Evolutionary conservation across 495 filamentous ascomycete genomes (phyloP).

Genomic region (Penicillium parvum): DNA sequence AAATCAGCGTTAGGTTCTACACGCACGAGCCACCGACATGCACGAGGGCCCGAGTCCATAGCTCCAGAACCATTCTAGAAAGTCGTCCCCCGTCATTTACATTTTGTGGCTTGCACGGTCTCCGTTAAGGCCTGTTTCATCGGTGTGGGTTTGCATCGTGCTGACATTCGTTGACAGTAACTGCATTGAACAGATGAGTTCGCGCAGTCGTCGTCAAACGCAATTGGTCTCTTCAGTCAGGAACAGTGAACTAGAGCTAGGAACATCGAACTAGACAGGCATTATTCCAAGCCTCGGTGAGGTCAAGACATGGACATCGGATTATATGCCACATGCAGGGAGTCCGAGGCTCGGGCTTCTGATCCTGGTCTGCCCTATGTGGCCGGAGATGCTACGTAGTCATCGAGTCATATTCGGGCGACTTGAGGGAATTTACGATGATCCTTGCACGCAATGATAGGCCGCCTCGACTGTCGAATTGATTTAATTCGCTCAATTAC

Average conservation of each 20-base stretch:
- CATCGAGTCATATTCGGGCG: slow-evolving; percentile 1
- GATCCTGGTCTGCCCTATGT: slow-evolving; percentile 2
- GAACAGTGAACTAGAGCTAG: neutral
- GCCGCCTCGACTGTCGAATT: neutral
- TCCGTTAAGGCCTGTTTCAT: slow-evolving; percentile 5
- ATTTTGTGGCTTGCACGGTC: slow-evolving; percentile 13
- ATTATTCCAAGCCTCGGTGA: neutral
- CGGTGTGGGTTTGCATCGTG: slow-evolving; percentile 6
- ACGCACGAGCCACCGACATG: slow-evolving; percentile 2
- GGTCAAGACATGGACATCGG: neutral
- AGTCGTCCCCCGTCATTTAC: slow-evolving; percentile 9
- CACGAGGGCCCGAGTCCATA: neutral
- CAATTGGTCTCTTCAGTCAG: neutral
- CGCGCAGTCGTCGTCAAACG: slow-evolving; percentile 3
- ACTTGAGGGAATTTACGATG: neutral
- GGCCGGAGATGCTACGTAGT: slow-evolving; percentile 3
- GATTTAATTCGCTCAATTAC: neutral
- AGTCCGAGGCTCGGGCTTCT: slow-evolving; percentile 7
- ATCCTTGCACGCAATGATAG: neutral
- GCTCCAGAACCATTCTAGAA: slow-evolving; percentile 22
- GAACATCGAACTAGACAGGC: neutral
- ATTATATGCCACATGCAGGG: slow-evolving; percentile 4
- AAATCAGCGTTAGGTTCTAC: neutral
- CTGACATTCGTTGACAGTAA: slow-evolving; percentile 6
- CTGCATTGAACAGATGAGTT: slow-evolving; percentile 9